Conservation (phyloP, 2,329 filamentous ascomycete genomes). For the Pseudogymnoascus sp. region DNA sequence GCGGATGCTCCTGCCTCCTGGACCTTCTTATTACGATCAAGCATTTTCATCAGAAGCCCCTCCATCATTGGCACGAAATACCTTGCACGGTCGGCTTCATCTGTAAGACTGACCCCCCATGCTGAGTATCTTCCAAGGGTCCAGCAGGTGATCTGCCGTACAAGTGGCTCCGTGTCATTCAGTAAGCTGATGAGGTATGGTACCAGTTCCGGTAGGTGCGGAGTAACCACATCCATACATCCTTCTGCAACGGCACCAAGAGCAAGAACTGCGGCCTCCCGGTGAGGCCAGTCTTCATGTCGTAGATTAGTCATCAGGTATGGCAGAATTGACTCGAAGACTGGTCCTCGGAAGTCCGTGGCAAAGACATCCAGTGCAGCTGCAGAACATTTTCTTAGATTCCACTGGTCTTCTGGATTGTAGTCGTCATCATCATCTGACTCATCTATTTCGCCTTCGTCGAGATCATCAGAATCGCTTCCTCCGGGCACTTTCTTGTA, state of each 20-base stretch:
- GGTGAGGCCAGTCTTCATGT: constrained; percentile 81
- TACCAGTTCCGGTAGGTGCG: constrained; percentile 82
- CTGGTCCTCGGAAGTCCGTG: constrained; percentile 75
- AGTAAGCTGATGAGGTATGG: constrained; percentile 84
- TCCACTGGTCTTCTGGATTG: constrained; percentile 89
- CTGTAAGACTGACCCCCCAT: constrained; percentile 75
- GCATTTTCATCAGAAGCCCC: constrained; percentile 85
- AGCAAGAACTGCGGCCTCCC: constrained; percentile 89
- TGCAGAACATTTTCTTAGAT: constrained; percentile 90
- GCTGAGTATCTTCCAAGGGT: constrained; percentile 86
- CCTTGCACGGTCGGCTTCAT: constrained; percentile 57
- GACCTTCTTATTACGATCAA: constrained; percentile 95
- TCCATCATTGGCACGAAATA: constrained; percentile 98
- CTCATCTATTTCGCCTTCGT: constrained; percentile 82
- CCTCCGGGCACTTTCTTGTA: constrained; percentile 44
- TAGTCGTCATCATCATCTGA: constrained; percentile 67
- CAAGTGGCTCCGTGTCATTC: constrained; percentile 77
- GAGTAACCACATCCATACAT: constrained; percentile 81
- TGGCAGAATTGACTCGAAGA: constrained; percentile 86
- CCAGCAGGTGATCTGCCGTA: constrained; percentile 97
- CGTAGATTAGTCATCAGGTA: constrained; percentile 86
- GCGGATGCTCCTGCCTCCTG: constrained; percentile 94
- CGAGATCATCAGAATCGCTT: constrained; percentile 64
- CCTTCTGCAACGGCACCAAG: constrained; percentile 92
- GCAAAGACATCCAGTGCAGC: constrained; percentile 92